Base-by-base conservation (phyloP, 208 protist genomes). In the Trypanosoma lewisi region DNA sequence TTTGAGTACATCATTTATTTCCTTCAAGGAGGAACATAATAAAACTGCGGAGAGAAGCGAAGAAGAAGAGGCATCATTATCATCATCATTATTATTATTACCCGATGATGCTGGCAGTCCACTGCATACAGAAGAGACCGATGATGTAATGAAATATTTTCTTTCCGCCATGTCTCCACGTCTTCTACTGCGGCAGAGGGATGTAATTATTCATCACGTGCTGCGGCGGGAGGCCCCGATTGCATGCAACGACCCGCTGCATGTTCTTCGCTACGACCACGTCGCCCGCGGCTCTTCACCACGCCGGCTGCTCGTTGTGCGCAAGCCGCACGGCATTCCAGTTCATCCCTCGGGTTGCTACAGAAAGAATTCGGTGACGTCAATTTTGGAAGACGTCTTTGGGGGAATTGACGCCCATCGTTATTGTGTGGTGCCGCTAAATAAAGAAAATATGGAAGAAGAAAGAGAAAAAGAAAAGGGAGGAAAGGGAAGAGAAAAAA, bases 191-290 rank as follows among this genome's bases (percentile, higher is more conserved):
- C 76, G 59, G 8, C 78, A 97, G 36, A 67, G 82, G 16, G 91
- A 98, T 64, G 63, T 69, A 1, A 75, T 98, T 21, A 42, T 69
- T 14, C 96, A 98, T 63, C 55, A 64, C 1, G 81, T 98, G 14
- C 93, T 96, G 64, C 91, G 95, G 8, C 92, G 94, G n/a, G 97
- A 98, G 69, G 91, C 89, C 4, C 87, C 89, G 0, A 90, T 98
- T n/a, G 75, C 81, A 8, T 85, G 75, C 5, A 76, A 63, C 14
- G 91, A 53, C 6, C 80, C 77, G 8, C 21, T 89, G 30, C 61
- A 81, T 33, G 65, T 94, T 30, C 23, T 88, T 2, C 79, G 78
- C 39, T 89, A 75, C 61, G 74, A 86, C 48, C 39, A 60, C 36
- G 33, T 60, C 25, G 2, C 62, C 1, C 30, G 27, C n/a, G 55